Evolutionary conservation across 1,284 basidiomycete species (phyloP), one percentile per base, ranked within the genome.

Genomic region (Kalmanozyma brasiliensis): DNA sequence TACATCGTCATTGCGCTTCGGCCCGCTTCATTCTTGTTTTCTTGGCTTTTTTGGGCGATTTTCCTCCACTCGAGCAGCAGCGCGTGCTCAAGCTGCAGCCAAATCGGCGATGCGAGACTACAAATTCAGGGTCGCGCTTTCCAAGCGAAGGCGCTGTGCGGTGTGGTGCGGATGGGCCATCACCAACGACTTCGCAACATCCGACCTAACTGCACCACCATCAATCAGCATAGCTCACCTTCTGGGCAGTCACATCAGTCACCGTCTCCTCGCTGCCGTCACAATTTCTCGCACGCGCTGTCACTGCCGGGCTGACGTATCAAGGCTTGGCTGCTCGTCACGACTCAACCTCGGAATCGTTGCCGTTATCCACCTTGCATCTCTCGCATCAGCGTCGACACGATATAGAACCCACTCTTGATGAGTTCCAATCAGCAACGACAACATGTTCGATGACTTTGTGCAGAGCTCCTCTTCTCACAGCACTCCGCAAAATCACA

Each of bases 391-490:
- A n/a, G n/a, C n/a, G n/a, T n/a, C n/a, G 32, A 22, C 11, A 33
- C 42, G 30, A 30, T 22, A 30, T 2, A 5, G 26, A 16, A 9
- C 9, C 10, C 10, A 14, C 41, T 29, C 17, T 35, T 33, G 8
- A 52, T 43, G 53, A 22, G 22, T 6, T 22, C 8, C 5, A 26
- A 30, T 4, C 24, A 30, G 2, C 7, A 19, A 16, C 14, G 34
- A 7, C 34, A 49, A 16, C 42, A 71, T 71, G 68, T 66, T 71
- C 42, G 68, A 71, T 49, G 62, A 71, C 51, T 71, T 71, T 52
- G 62, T 71, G 1, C 68, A 71, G 49, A 71, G 62, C 48, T 70
- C 67, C 29, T 65, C 67, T 8, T 61, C 67, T 11, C 62, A 49
- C 29, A 45, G 29, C 11, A 32, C 48, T 10, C 35, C 66, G 9